Evolutionary conservation across 2,329 filamentous ascomycete species (phyloP).

Genomic region (Xylariaceae sp.): DNA sequence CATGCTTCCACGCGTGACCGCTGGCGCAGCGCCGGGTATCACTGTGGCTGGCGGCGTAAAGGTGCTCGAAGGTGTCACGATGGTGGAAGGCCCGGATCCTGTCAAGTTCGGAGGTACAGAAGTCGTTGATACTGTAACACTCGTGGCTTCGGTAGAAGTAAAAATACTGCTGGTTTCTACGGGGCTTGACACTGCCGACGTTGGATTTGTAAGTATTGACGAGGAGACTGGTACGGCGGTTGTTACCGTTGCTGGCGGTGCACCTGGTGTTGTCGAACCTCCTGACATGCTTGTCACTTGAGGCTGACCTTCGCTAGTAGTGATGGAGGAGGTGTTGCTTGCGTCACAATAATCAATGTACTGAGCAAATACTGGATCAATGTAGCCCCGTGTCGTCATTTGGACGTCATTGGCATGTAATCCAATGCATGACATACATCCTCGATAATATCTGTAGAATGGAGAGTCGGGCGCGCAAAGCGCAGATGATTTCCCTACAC

Average conservation of each 20-base stretch:
- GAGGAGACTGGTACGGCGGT: slow-evolving; percentile 15
- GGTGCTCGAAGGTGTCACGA: slow-evolving; percentile 15
- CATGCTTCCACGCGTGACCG: slow-evolving; percentile 11
- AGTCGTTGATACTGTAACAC: background rate
- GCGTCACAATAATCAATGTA: slow-evolving; percentile 53
- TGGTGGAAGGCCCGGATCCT: slow-evolving; percentile 15
- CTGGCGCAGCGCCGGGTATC: slow-evolving; percentile 28
- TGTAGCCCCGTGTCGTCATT: slow-evolving; percentile 42
- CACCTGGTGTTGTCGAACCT: slow-evolving; percentile 28
- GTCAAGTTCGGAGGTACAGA: slow-evolving; percentile 2
- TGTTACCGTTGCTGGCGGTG: slow-evolving; percentile 24
- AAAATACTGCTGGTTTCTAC: background rate
- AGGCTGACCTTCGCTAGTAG: slow-evolving; percentile 11
- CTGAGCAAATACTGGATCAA: slow-evolving; percentile 49
- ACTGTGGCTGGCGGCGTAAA: slow-evolving; percentile 14
- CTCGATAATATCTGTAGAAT: slow-evolving; percentile 46
- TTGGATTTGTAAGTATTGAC: slow-evolving; percentile 13
- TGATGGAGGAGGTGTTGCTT: background rate
- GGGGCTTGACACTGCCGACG: slow-evolving; percentile 18
- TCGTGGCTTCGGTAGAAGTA: slow-evolving; percentile 3
- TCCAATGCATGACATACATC: slow-evolving; percentile 53
- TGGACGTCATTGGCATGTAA: slow-evolving; percentile 35
- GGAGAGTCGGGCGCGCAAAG: slow-evolving; percentile 53
- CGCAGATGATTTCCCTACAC: slow-evolving; percentile 50
- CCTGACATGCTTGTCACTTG: slow-evolving; percentile 23